A percentile compares a stretch with the other conserved stretches of the same genome.
phyloP scores from a whole-genome alignment of 108 stramenopile species.

The Skeletonema menzelii region DNA sequence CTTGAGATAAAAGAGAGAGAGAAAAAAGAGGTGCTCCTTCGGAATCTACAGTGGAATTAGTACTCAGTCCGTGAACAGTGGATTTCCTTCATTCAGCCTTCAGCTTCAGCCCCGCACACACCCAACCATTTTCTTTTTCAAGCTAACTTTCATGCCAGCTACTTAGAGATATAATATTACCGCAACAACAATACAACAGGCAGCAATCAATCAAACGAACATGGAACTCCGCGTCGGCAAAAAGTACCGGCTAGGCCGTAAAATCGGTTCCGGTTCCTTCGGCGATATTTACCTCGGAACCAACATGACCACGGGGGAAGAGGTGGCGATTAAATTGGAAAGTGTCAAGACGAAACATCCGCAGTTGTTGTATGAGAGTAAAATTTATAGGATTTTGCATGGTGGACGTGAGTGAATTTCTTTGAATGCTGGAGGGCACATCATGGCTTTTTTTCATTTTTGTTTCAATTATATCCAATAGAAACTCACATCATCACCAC shows the following conservation, averaged over 20 bases:
- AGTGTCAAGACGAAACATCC: slow-evolving; percentile 93
- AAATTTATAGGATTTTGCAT: slow-evolving; percentile 98
- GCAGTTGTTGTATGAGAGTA: slow-evolving; percentile 98
- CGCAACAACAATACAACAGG: not conserved
- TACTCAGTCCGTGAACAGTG: no score
- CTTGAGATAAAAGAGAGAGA: no score
- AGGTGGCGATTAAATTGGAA: slow-evolving; percentile 99
- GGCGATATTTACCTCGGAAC: slow-evolving; percentile 99
- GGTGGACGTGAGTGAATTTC: slow-evolving; percentile 88
- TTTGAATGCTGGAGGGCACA: not conserved
- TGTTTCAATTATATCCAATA: not conserved
- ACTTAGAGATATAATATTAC: no score
- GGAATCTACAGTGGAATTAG: no score
- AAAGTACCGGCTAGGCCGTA: slow-evolving; percentile 98
- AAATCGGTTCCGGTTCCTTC: slow-evolving; percentile 98
- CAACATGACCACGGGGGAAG: slow-evolving; percentile 96
- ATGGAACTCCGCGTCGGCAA: slow-evolving; percentile 99
- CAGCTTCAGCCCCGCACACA: no score
- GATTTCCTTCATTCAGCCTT: no score
- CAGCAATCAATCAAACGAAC: slow-evolving; percentile 3
- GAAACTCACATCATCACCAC: not conserved
- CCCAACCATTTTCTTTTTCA: not conserved
- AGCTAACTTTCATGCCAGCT: no score
- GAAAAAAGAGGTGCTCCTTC: no score
- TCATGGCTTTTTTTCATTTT: not conserved